Evolutionary conservation across 106 monocot species (phyloP), one percentile per base, ranked within the genome.

Genomic region (Phalaenopsis aphrodite): DNA sequence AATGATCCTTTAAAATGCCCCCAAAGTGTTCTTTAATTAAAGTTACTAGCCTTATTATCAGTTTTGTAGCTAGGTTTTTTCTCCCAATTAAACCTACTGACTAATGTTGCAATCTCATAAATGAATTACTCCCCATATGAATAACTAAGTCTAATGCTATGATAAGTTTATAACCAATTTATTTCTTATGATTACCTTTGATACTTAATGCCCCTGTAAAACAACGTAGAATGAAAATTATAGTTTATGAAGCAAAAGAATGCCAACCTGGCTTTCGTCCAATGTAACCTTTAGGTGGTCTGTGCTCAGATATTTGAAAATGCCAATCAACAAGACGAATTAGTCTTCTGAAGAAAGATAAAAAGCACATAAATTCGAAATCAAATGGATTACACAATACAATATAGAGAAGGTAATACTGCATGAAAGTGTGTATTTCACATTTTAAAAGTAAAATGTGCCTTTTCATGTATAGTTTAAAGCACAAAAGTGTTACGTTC

Each of bases 281-380:
- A 42, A 81, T 75, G 76, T 79, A 76, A 72, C 77, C 72, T 79
- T 79, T 85, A 67, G 82, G 77, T 48, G 75, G 68, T 42, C 68
- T 38, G 47, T 23, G 64, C 71, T 79, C 46, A 2, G 75, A 65
- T 71, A 55, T 65, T 84, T 79, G 56, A 69, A 19, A 81, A 79
- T 81, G 52, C 39, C 79, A 86, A 58, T 81, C 69, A 84, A 61
- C 68, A 41, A 69, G 46, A 79, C 69, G 72, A 61, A 82, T 19
- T n/a, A 81, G 79, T 42, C 41, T 81, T 78, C 88, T 89, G 69
- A 81, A 52, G 56, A 78, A 46, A 78, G 56, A 78, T 66, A 75
- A 84, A 37, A 82, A 38, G 48, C 12, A 78, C 1, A 74, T 43
- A 18, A 74, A 19, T 74, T 43, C 5, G n/a, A 42, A n/a, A 42